Conservation (phyloP, 78 protist genomes). For the Pigoraptor vietnamica region DNA sequence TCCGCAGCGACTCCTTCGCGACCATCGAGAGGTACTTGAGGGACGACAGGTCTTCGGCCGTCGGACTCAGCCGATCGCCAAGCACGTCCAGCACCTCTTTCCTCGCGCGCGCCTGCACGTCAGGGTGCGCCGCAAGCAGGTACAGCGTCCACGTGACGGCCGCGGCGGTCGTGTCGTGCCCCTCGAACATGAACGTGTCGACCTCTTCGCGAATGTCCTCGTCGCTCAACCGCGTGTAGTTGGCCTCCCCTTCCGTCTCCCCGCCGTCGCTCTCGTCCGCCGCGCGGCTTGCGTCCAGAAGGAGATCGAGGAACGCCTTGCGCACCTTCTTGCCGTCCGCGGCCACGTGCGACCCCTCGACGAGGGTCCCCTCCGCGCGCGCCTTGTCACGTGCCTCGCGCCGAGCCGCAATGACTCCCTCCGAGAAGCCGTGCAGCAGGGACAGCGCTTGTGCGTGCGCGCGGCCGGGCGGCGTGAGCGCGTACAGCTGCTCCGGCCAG, state of each 20-base stretch:
- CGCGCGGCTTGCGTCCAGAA: background rate
- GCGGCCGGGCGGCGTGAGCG: background rate
- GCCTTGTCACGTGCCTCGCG: background rate
- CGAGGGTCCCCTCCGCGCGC: background rate
- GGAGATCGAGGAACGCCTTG: background rate
- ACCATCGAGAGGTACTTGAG: background rate
- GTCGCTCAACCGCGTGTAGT: background rate
- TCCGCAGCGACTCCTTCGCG: background rate
- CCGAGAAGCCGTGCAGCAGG: background rate
- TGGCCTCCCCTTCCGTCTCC: background rate
- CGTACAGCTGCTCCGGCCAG: background rate
- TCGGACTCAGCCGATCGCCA: background rate
- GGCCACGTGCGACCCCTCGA: background rate
- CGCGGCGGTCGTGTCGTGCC: conserved; percentile 15
- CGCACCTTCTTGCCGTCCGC: background rate
- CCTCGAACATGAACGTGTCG: conserved; percentile 17
- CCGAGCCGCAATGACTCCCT: background rate
- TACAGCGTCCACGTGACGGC: background rate
- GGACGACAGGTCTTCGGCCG: background rate
- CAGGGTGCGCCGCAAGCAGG: background rate
- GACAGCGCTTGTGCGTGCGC: background rate
- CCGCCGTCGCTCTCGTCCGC: background rate
- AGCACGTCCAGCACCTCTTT: background rate
- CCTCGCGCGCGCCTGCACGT: background rate
- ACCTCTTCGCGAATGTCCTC: conserved; percentile 5